Conservation (phyloP, 73 alveolate genomes). For the Paramecium sexaurelia region DNA sequence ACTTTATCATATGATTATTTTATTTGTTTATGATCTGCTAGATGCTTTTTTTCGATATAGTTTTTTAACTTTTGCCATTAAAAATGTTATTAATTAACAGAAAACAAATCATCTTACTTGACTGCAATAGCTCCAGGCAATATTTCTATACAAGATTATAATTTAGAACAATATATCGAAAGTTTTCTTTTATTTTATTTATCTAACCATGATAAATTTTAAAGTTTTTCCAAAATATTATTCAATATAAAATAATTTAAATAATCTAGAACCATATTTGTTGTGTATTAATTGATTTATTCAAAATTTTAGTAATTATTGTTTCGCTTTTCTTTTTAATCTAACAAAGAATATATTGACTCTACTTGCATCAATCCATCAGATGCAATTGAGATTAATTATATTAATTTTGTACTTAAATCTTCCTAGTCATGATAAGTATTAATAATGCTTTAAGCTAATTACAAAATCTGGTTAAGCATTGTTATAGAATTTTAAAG, state of each 20-base stretch:
- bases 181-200: neutral
- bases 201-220: neutral
- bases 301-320: neutral
- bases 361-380: neutral
- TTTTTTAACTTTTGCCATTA: neutral
- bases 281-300: neutral
- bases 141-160: constrained; percentile 15
- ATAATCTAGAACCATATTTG: neutral
- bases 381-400: neutral
- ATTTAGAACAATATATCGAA: neutral
- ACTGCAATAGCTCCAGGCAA: constrained; percentile 33
- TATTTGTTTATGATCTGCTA: constrained; percentile 3
- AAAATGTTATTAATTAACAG: neutral
- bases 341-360: neutral
- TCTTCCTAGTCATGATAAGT: neutral
- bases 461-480: neutral
- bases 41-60: neutral
- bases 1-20: constrained; percentile 33
- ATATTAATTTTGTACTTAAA: neutral
- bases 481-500: neutral
- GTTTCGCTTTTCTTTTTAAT: neutral
- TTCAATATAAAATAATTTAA: neutral
- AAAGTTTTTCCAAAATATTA: neutral
- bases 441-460: neutral
- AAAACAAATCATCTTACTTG: constrained; percentile 42